Base-by-base conservation (phyloP, 2,329 filamentous ascomycete genomes). In the Fusarium veterinarium region DNA sequence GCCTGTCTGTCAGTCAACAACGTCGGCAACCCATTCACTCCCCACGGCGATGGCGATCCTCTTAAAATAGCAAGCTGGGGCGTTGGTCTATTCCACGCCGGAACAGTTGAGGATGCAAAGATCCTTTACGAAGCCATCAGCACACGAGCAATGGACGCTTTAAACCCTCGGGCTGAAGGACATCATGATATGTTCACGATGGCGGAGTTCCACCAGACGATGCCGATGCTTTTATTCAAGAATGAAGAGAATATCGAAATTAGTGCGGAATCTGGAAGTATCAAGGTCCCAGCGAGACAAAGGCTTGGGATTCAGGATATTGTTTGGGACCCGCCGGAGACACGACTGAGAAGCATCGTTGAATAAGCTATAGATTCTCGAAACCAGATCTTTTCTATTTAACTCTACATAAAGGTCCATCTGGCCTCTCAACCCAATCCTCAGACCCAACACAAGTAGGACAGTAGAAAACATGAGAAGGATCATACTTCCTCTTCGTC, bases 381-480 rank as follows among this genome's bases (percentile, higher is more conserved):
- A n/a, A n/a, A n/a, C n/a, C n/a, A n/a, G n/a, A n/a, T n/a, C n/a
- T n/a, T n/a, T n/a, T n/a, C n/a, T n/a, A n/a, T n/a, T n/a, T n/a
- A n/a, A n/a, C n/a, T n/a, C n/a, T n/a, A n/a, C n/a, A 73, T 4
- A 71, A 35, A 5, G 70, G 61, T 0, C 70, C 70, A 10, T 70
- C 57, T 3, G 69, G 55, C 1, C 6, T 52, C 11, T 70, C 70
- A 13, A 72, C 19, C 44, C 62, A 72, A 0, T 48, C 52, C 8
- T 72, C 70, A 4, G 70, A 70, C 9, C 70, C 70, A 17, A 72
- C 69, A 19, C 70, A 72, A 7, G 70, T 72, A 6, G 70, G 70
- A 6, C 70, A 73, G 19, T 71, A 73, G 9, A 73, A 71, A 4
- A 60, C n/a, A 49, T 73, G 63, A 4, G 9, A 60, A 8, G 69